Conservation (phyloP, 257 asterid species). For the Solanum sejunctum region DNA sequence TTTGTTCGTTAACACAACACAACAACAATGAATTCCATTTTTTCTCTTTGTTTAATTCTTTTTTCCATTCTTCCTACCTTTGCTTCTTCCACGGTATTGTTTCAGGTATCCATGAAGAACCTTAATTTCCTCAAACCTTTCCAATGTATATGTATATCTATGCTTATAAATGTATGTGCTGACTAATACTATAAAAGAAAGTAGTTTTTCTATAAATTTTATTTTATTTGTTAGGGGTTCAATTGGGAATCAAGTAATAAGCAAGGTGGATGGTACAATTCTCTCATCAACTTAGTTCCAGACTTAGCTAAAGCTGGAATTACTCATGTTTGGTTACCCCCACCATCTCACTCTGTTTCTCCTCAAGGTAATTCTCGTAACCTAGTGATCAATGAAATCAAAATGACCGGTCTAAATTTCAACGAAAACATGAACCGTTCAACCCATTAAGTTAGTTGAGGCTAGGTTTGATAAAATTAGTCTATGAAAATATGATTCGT, state of each 20-base stretch:
- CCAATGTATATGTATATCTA: background rate
- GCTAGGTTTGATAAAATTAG: background rate
- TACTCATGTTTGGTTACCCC: constrained; percentile 93
- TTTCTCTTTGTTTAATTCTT: constrained; percentile 2
- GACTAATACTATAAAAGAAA: background rate
- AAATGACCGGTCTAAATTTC: background rate
- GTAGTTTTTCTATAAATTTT: background rate
- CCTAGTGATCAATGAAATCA: background rate
- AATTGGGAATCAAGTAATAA: constrained; percentile 48
- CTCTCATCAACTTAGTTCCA: constrained; percentile 24
- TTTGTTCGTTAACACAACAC: background rate
- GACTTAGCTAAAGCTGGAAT: constrained; percentile 59
- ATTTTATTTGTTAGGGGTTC: constrained; percentile 33
- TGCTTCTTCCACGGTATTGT: constrained; percentile 23
- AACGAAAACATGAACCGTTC: background rate
- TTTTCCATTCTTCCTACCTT: constrained; percentile 4
- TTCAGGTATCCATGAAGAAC: constrained; percentile 28
- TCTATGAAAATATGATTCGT: background rate
- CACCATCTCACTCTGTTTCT: constrained; percentile 55
- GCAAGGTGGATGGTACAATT: constrained; percentile 64
- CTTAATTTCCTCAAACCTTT: background rate
- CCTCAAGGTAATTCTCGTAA: constrained; percentile 37
- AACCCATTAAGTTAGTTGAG: background rate
- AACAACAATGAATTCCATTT: constrained; percentile 9
- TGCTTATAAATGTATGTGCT: background rate